Conservation (phyloP, 441 rosid species). For the Melastoma candidum region DNA sequence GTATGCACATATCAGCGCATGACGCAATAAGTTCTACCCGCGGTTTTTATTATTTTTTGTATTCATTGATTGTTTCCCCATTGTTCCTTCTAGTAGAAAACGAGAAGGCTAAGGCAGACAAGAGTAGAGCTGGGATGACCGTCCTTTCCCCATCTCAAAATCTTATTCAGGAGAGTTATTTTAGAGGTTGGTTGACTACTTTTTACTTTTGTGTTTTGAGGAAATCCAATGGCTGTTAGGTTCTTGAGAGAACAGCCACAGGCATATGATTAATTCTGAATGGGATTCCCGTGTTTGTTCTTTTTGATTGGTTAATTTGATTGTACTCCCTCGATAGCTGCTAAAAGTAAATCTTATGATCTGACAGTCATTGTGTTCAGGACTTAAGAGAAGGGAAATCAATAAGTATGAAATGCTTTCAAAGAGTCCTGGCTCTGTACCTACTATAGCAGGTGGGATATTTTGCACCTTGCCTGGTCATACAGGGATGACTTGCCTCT, state of each 20-base stretch:
- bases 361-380: slow-evolving; percentile 16
- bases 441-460: slow-evolving; percentile 29
- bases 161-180: slow-evolving; percentile 29
- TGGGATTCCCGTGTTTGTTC: no score
- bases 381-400: slow-evolving; percentile 44
- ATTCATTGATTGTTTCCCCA: not conserved
- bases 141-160: slow-evolving; percentile 35
- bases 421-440: slow-evolving; percentile 19
- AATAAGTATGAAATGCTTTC: slow-evolving; percentile 30
- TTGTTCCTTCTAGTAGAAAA: slow-evolving; percentile 15
- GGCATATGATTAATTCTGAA: no score
- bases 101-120: slow-evolving; percentile 23
- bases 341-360: not conserved
- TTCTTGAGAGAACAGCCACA: no score
- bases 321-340: slow-evolving; percentile 9
- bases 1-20: no score
- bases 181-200: no score
- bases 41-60: no score
- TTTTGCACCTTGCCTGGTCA: not conserved
- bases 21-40: no score
- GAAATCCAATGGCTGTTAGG: no score
- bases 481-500: slow-evolving; percentile 1
- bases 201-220: no score
- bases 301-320: no score
- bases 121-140: slow-evolving; percentile 16